Conservation (phyloP, 108 stramenopile species). For the Mayamaea pseudoterrestris region DNA sequence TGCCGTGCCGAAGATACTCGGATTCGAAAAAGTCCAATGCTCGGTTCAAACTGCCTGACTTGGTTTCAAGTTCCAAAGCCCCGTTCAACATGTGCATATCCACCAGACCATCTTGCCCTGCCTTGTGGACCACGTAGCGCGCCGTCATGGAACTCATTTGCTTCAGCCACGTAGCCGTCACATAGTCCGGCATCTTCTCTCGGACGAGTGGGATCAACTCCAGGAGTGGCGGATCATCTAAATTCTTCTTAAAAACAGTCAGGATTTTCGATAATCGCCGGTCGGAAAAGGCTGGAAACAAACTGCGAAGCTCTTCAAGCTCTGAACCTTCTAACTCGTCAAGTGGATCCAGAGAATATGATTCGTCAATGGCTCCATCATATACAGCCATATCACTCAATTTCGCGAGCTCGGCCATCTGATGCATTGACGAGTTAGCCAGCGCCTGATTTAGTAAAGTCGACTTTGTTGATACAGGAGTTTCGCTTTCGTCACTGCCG, state of each 20-base stretch:
- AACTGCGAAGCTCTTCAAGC: slow-evolving; percentile 32
- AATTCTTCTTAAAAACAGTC: slow-evolving; percentile 38
- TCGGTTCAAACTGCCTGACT: slow-evolving; percentile 40
- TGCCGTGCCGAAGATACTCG: slow-evolving; percentile 30
- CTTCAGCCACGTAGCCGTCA: slow-evolving; percentile 39
- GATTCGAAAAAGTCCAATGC: slow-evolving; percentile 48
- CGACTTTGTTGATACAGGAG: too few relatives aligned
- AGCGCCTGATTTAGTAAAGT: too few relatives aligned
- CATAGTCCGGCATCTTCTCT: slow-evolving; percentile 67
- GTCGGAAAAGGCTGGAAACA: slow-evolving; percentile 55
- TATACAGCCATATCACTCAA: too few relatives aligned
- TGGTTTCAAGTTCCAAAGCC: slow-evolving; percentile 52
- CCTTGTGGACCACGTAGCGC: slow-evolving; percentile 43
- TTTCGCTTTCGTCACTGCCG: too few relatives aligned
- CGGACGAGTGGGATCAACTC: slow-evolving; percentile 48
- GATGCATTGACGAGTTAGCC: too few relatives aligned
- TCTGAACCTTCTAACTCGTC: too few relatives aligned
- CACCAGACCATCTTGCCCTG: slow-evolving; percentile 43
- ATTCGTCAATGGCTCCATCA: too few relatives aligned
- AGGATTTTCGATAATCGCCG: slow-evolving; percentile 39
- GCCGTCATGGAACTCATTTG: slow-evolving; percentile 48
- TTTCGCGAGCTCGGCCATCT: too few relatives aligned
- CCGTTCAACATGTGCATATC: slow-evolving; percentile 59
- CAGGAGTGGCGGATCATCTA: slow-evolving; percentile 63
- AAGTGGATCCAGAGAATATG: too few relatives aligned